phyloP scores from a whole-genome alignment of 1,284 basidiomycete genomes.

The Phylloporus gajari region DNA sequence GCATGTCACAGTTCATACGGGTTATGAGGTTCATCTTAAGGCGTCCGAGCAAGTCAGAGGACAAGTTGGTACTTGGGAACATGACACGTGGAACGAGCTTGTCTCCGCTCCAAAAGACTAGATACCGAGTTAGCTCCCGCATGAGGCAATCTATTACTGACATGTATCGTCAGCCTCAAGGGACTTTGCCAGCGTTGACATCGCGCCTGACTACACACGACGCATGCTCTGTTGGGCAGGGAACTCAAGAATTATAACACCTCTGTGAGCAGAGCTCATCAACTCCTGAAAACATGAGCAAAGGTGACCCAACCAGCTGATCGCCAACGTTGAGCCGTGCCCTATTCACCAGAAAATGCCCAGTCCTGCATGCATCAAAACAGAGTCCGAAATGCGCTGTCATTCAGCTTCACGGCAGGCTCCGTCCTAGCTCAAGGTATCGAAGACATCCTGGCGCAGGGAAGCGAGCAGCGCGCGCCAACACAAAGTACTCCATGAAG shows the following conservation, averaged over 20 bases:
- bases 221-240: no score
- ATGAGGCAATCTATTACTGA: background rate
- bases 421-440: slow-evolving; percentile 89
- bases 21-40: slow-evolving; percentile 89
- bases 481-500: slow-evolving; percentile 67
- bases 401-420: slow-evolving; percentile 94
- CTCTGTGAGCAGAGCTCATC: slow-evolving; percentile 84
- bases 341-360: slow-evolving; percentile 77
- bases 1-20: no score
- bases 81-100: slow-evolving; percentile 57
- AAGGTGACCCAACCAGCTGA: background rate
- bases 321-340: slow-evolving; percentile 48
- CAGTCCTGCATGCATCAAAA: slow-evolving; percentile 95
- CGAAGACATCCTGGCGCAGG: slow-evolving; percentile 71
- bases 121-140: background rate
- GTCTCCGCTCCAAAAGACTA: slow-evolving; percentile 91
- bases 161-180: slow-evolving; percentile 81
- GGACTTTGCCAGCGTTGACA: slow-evolving; percentile 75
- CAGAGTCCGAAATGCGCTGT: slow-evolving; percentile 90
- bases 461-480: slow-evolving; percentile 77
- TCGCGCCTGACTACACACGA: slow-evolving; percentile 77
- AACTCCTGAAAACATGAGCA: slow-evolving; percentile 79
- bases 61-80: slow-evolving; percentile 23
- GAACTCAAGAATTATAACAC: slow-evolving; percentile 71
- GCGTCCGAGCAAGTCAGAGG: slow-evolving; percentile 71